Evolutionary conservation across 2,329 filamentous ascomycete genomes (phyloP).

Genomic region (Raffaelea albimanens): DNA sequence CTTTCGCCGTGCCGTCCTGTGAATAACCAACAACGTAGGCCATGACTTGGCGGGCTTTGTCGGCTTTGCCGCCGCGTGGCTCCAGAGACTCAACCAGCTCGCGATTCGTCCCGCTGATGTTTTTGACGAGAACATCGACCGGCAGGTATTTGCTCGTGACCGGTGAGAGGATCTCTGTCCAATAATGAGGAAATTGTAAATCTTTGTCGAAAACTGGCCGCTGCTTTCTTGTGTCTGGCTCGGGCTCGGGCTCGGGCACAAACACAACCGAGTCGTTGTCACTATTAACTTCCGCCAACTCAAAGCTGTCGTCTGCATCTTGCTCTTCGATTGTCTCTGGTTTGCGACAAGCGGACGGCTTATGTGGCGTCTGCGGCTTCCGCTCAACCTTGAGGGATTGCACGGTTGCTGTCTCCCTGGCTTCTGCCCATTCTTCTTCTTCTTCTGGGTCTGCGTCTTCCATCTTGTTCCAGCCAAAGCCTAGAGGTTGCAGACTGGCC

Average conservation of each 20-base stretch:
- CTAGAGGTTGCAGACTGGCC: slow-evolving; percentile 73
- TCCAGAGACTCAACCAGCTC: slow-evolving; percentile 70
- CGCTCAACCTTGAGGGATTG: neutral
- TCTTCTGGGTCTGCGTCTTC: slow-evolving; percentile 62
- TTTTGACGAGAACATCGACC: slow-evolving; percentile 66
- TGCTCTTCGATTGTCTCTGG: slow-evolving; percentile 2
- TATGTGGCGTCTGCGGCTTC: neutral
- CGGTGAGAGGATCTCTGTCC: slow-evolving; percentile 82
- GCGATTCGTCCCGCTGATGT: slow-evolving; percentile 58
- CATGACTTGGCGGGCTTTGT: slow-evolving; percentile 80
- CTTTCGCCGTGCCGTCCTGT: slow-evolving; percentile 79
- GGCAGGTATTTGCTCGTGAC: slow-evolving; percentile 69
- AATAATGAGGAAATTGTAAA: slow-evolving; percentile 79
- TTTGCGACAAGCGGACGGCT: slow-evolving; percentile 5
- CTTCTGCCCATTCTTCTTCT: slow-evolving; percentile 15
- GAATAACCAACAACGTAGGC: slow-evolving; percentile 82
- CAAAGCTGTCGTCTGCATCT: slow-evolving; percentile 31
- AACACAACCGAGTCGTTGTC: slow-evolving; percentile 53
- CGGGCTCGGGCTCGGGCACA: slow-evolving; percentile 35
- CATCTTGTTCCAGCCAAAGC: slow-evolving; percentile 81
- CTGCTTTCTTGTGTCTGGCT: slow-evolving; percentile 1
- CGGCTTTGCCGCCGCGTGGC: slow-evolving; percentile 71
- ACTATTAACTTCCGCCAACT: slow-evolving; percentile 40
- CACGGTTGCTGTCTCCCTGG: neutral
- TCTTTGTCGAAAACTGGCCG: slow-evolving; percentile 56